Evolutionary conservation across 2,329 filamentous ascomycete species (phyloP).

Genomic region (Aspergillus costaricaensis): DNA sequence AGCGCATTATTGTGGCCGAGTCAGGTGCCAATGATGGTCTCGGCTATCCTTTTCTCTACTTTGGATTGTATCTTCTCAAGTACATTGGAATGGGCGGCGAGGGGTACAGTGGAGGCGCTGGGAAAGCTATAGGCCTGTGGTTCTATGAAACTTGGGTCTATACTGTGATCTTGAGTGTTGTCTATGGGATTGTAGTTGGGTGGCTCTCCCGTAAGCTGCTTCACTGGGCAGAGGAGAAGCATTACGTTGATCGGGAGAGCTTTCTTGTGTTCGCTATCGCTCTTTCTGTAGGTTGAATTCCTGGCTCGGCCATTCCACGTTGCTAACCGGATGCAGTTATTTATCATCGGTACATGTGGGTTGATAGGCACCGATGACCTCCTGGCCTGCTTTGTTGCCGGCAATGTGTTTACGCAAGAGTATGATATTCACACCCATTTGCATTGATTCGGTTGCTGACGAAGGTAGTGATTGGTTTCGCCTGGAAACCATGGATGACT

Average conservation of each 20-base stretch:
- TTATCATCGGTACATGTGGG: constrained; percentile 83
- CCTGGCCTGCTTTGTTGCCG: constrained; percentile 87
- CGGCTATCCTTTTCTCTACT: constrained; percentile 84
- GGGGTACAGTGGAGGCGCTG: constrained; percentile 59
- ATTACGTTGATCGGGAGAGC: constrained; percentile 82
- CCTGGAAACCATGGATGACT: constrained; percentile 83
- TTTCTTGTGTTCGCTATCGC: constrained; percentile 86
- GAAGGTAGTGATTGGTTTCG: constrained; percentile 76
- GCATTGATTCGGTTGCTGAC: constrained; percentile 12
- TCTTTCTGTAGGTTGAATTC: constrained; percentile 61
- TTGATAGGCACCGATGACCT: constrained; percentile 88
- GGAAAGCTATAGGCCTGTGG: constrained; percentile 74
- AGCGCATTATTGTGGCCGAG: constrained; percentile 79
- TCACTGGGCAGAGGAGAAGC: constrained; percentile 78
- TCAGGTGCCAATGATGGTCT: constrained; percentile 87
- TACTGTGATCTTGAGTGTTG: constrained; percentile 73
- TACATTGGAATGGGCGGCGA: constrained; percentile 63
- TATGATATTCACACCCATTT: constrained; percentile 34
- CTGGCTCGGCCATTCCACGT: not conserved
- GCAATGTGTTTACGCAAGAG: constrained; percentile 89
- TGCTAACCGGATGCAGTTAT: constrained; percentile 54
- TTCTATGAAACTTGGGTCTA: constrained; percentile 86
- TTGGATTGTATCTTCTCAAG: constrained; percentile 81
- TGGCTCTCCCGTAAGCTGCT: constrained; percentile 80
- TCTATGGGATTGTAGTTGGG: constrained; percentile 76